Conservation (phyloP, 305 asterid genomes). For the Rubia tinctorum region DNA sequence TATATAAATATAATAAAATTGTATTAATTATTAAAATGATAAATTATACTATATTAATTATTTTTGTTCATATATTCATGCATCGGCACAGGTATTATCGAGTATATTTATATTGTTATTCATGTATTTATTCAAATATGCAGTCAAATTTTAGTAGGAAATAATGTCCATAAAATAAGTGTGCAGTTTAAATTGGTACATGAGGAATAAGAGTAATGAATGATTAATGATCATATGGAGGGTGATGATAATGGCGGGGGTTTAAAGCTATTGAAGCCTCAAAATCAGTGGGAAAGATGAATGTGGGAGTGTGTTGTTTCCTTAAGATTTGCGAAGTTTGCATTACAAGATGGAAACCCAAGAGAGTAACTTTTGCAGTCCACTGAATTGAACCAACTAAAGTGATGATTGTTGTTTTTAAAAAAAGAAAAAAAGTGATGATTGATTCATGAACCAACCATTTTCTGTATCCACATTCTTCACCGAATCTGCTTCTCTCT, state of each 20-base stretch:
- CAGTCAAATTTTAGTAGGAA: too few species aligned
- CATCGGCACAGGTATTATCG: too few species aligned
- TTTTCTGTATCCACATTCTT: background rate
- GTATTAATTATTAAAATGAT: too few species aligned
- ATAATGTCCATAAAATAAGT: too few species aligned
- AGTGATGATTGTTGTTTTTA: background rate
- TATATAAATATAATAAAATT: too few species aligned
- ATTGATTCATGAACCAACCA: background rate
- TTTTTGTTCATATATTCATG: too few species aligned
- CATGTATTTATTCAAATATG: too few species aligned
- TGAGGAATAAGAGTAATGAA: background rate
- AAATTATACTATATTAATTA: too few species aligned
- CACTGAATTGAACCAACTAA: background rate
- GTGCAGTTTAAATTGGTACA: too few species aligned
- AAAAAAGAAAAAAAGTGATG: background rate
- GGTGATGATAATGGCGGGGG: slow-evolving; percentile 20
- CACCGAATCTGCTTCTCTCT: background rate
- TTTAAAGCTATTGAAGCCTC: slow-evolving; percentile 26
- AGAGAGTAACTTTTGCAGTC: slow-evolving; percentile 30
- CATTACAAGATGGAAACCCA: slow-evolving; percentile 27
- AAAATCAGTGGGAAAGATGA: slow-evolving; percentile 17
- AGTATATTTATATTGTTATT: too few species aligned
- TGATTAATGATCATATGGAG: slow-evolving; percentile 2
- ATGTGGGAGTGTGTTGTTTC: slow-evolving; percentile 31
- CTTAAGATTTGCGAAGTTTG: slow-evolving; percentile 48